Evolutionary conservation across 345 rosid genomes (phyloP), one percentile per base, ranked within the genome.

Genomic region (Xanthoceras sorbifolium): DNA sequence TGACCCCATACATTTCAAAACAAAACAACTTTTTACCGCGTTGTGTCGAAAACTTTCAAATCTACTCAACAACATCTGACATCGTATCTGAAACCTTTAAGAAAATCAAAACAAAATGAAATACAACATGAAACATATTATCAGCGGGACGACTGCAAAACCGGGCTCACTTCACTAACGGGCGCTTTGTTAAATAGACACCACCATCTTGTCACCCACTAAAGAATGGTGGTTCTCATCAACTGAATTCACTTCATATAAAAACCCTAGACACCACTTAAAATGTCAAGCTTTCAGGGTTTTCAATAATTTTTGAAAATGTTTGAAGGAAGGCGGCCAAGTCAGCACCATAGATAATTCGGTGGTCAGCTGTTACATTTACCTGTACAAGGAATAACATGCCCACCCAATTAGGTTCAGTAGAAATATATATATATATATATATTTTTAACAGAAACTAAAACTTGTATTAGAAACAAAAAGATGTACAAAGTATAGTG

Each of bases 361-460:
- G 89, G 87, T 93, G 97, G 86, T 96, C 99, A 12, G 98, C 97
- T 23, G 99, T 93, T 74, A 93, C 98, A 80, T 96, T 96, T 85
- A 93, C 97, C 98, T 96, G 92, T 76, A 77, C 71, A 81, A 59
- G 14, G 32, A 72, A 69, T 44, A 22, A 64, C 59, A 69, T 29
- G 62, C 40, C 67, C 54, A 76, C 67, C 44, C 68, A 80, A 38
- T 63, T 64, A 50, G 38, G 63, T 75, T 44, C 40, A 20, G 26
- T 25, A n/a, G 29, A 77, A 67, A 22, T 69, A 34, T 46, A 59
- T 46, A 32, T 22, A 23, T 18, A 9, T 42, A 10, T 32, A 32
- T 32, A 32, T 32, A 32, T 32, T 1, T 32, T 1, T 5, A 9
- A 17, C 26, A 26, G 40, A 23, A 57, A 57, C 10, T 6, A 23